Conservation (phyloP, 352 stramenopile genomes). For the Detonula confervacea region DNA sequence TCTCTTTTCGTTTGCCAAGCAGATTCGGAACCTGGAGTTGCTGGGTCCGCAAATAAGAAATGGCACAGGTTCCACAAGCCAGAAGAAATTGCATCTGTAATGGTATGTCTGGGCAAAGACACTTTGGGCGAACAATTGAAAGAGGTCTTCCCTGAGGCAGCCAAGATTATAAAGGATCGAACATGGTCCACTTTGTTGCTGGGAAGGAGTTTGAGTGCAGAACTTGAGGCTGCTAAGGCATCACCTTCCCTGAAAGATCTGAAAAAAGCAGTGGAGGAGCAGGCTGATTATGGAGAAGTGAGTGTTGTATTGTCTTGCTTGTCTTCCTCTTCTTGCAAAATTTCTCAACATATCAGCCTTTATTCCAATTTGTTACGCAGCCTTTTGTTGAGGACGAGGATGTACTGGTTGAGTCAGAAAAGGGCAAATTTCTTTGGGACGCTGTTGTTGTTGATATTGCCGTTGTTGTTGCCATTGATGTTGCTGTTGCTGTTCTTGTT, state of each 20-base stretch:
- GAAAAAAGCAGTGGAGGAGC: constrained; percentile 13
- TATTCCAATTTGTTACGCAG: constrained; percentile 33
- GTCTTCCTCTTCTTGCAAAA: constrained; percentile 3
- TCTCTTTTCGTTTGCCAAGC: constrained; percentile 78
- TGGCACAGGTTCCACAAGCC: constrained; percentile 75
- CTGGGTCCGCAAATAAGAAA: constrained; percentile 24
- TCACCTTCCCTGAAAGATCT: constrained; percentile 24
- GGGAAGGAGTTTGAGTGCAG: constrained; percentile 39
- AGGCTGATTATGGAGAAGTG: constrained; percentile 56
- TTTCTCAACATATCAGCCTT: constrained; percentile 1
- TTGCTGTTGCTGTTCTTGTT: too few species aligned
- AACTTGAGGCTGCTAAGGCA: constrained; percentile 10
- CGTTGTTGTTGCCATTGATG: too few species aligned
- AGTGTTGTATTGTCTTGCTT: constrained; percentile 38
- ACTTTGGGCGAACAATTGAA: constrained; percentile 68
- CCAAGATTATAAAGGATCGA: constrained; percentile 60
- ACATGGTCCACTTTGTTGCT: constrained; percentile 76
- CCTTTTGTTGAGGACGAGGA: constrained; percentile 78
- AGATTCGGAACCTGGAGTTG: constrained; percentile 13
- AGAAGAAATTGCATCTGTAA: constrained; percentile 83
- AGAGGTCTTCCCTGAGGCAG: constrained; percentile 70
- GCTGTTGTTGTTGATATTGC: constrained; percentile 73
- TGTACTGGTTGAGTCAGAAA: constrained; percentile 82
- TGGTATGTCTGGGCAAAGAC: constrained; percentile 77
- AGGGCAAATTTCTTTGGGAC: constrained; percentile 79